Conservation (phyloP, 768 basidiomycete genomes). For the Galerina sulciceps region DNA sequence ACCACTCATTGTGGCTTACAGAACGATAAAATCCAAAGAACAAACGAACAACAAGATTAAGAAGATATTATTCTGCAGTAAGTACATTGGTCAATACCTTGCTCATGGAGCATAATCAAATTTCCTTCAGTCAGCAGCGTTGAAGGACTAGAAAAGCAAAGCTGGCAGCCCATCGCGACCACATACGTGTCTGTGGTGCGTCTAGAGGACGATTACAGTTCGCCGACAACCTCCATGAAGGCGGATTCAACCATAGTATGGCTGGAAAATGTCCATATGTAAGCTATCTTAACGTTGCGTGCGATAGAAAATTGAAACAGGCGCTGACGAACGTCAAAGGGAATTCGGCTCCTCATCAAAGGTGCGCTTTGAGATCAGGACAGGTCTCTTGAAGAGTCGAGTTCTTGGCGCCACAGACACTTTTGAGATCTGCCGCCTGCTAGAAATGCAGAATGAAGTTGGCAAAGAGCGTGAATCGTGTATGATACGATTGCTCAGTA, state of each 20-base stretch:
- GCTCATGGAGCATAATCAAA: neutral
- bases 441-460: conserved; percentile 21
- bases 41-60: conserved; percentile 5
- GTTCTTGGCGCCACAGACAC: conserved; percentile 20
- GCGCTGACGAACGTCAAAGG: conserved; percentile 5
- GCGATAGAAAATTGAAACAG: neutral
- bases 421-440: conserved; percentile 14
- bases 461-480: conserved; percentile 19
- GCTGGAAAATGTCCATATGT: conserved; percentile 25
- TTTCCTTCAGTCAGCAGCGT: conserved; percentile 16
- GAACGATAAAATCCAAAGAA: conserved; percentile 20
- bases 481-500: neutral
- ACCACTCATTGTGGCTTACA: neutral
- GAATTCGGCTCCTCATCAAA: conserved; percentile 16
- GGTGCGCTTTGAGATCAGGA: conserved; percentile 23
- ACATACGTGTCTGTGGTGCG: conserved; percentile 20
- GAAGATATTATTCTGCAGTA: conserved; percentile 23
- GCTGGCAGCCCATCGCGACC: conserved; percentile 20
- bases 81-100: neutral
- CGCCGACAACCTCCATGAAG: conserved; percentile 20
- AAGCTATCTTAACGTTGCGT: neutral
- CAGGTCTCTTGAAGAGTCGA: conserved; percentile 19
- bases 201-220: conserved; percentile 17
- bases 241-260: conserved; percentile 14
- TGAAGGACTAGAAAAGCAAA: conserved; percentile 19